Base-by-base conservation (phyloP, 805 yeast species). In the Zygotorulaspora danielsina region DNA sequence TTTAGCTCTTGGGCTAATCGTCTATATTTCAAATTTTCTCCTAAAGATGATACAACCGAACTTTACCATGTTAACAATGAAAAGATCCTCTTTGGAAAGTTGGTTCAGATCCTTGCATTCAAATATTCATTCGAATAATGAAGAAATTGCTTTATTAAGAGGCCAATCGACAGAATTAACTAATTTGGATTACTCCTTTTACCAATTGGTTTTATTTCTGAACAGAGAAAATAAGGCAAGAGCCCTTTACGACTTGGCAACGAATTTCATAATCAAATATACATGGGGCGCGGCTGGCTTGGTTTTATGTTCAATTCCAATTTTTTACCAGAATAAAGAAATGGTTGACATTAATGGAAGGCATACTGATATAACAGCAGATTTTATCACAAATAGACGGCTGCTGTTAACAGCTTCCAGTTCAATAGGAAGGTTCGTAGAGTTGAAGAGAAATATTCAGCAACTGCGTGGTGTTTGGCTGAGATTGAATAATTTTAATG, bases 261-360 rank as follows among this genome's bases (percentile, higher is more conserved):
- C 90, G 50, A 85, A 83, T 35, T 89, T 88, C 53, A 79, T 87
- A 38, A 89, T 89, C 45, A 89, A 89, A 65, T 89, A 89, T 63
- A 77, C 87, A 34, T 83, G 96, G 89, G 97, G 97, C 46, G 97
- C 96, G 2, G 86, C 93, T 21, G 97, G 97, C 8, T 71, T 89
- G 44, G 76, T 81, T 1, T 70, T 89, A 34, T 89, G 97, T 63
- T 79, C 96, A 2, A 78, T 89, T 3, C 97, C 97, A 5, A 84
- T 88, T 2, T 89, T 89, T 57, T 75, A 79, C 54, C 55, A 63
- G 33, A 77, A 78, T 22, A 49, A 54, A 5, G 49, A 44, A 6
- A n/a, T n/a, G n/a, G n/a, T n/a, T n/a, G n/a, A n/a, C n/a, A n/a
- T n/a, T n/a, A n/a, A n/a, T n/a, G 33, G 49, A 11, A 41, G 32